Evolutionary conservation across 208 protist genomes (phyloP), one percentile per base, ranked within the genome.

Genomic region (Polymyxa betae): DNA sequence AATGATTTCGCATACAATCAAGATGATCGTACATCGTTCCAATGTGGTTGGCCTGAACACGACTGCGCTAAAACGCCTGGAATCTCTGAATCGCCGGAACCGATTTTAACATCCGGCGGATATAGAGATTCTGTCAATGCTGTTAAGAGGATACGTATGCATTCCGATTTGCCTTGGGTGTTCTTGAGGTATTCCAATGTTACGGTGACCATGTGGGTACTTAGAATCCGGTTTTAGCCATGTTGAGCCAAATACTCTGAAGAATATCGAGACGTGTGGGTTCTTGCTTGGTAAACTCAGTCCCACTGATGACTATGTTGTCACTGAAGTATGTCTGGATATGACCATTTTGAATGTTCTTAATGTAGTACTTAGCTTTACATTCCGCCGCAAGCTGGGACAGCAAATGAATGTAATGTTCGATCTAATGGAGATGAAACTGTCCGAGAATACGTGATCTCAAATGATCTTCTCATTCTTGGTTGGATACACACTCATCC

Each of bases 401-500:
- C 49, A 5, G n/a, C 49, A 1, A 89, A 89, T 45, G 66, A 5
- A 16, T 5, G 60, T 72, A n/a, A n/a, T n/a, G n/a, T n/a, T n/a
- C 12, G 66, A 29, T 1, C 29, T 12, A 5, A 77, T 1, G 54
- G 66, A 66, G 88, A 89, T 32, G 10, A 35, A 32, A 32, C 60
- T 20, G 1, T 66, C 88, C 38, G 60, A 1, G 32, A 89, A 5
- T 60, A 66, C 38, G 5, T 29, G 32, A 32, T 77, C 32, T 5
- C 1, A 20, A 77, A 89, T n/a, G 29, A 89, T 38, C 16, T 89
- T 5, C 38, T 89, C 16, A 64, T 20, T 35, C n/a, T 89, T 5
- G 88, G 88, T 32, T 89, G 88, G 88, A 89, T 89, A 20, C 88
- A 89, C 38, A 89, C 88, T 32, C 88, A 89, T 44, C 88, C 88